Base-by-base conservation (phyloP, 495 filamentous ascomycete genomes). In the Hypoxylon lienhwacheense region DNA sequence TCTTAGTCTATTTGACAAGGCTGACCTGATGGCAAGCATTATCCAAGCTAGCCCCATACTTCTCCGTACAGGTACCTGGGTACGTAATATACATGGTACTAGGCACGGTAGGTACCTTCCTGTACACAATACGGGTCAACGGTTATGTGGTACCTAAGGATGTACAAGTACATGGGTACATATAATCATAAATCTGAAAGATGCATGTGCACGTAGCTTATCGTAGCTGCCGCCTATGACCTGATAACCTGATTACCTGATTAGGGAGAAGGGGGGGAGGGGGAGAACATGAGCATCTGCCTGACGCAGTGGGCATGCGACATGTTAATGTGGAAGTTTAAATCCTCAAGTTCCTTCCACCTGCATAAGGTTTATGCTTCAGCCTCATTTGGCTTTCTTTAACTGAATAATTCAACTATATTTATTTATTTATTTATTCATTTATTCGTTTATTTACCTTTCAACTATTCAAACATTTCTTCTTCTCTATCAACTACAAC, bases 301-400 rank as follows among this genome's bases (percentile, higher is more conserved):
- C 55, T 59, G 55, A 53, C 47, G 55, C 47, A 59, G 28, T n/a
- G n/a, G n/a, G n/a, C 47, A 39, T 10, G 25, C 14, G 31, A 15
- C 21, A 45, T 24, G 32, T 19, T 12, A 5, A 31, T 25, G 29
- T 10, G 11, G 8, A 15, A n/a, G n/a, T 29, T 46, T 17, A 35
- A 47, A 33, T 39, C 20, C 43, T 42, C 26, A 21, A 17, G 10
- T 26, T 52, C 26, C 21, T 43, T 24, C 20, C 14, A 29, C 37
- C 20, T 43, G 28, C 21, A 19, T 35, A 19, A 12, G 24, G 36
- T 20, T 19, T 24, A 21, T 32, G n/a, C n/a, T 34, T 50, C 36
- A 21, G 17, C 37, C 37, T 51, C 36, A 24, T 24, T 7, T 31
- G 1, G 21, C 14, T 41, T 51, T 25, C 2, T n/a, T 19, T 16